Percentiles rank a stretch among this genome's conserved stretches.
Conservation (phyloP, 2,329 filamentous ascomycete genomes). For the Mariannaea sp. region DNA sequence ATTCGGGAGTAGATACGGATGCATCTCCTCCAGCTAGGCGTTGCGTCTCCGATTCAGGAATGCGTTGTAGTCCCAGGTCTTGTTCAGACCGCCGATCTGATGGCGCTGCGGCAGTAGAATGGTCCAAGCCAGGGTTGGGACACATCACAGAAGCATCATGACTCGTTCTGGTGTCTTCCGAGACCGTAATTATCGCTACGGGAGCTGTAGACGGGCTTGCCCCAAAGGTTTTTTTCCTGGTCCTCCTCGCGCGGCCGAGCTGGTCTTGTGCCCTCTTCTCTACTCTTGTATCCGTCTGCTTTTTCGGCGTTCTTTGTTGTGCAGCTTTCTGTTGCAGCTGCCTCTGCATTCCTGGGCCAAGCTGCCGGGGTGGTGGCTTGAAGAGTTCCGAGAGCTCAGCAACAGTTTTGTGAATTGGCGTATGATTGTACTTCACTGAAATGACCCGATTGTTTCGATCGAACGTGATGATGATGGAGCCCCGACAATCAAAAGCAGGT, state of each 20-base stretch:
- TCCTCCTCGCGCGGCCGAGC: constrained; percentile 35
- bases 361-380: constrained; percentile 49
- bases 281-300: constrained; percentile 37
- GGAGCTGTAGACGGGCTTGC: constrained; percentile 23
- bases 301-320: constrained; percentile 1
- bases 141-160: neutral
- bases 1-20: constrained; percentile 14
- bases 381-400: constrained; percentile 54
- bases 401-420: constrained; percentile 61
- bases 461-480: constrained; percentile 56
- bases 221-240: constrained; percentile 37
- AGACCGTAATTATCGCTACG: neutral
- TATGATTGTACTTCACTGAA: constrained; percentile 60
- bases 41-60: constrained; percentile 5
- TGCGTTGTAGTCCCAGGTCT: constrained; percentile 13
- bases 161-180: constrained; percentile 17
- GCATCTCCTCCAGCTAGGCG: constrained; percentile 20
- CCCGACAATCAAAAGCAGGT: constrained; percentile 64
- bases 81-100: constrained; percentile 4
- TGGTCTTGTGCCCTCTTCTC: constrained; percentile 39
- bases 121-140: constrained; percentile 1
- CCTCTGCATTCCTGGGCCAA: constrained; percentile 36
- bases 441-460: constrained; percentile 53
- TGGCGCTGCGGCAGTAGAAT: constrained; percentile 15
- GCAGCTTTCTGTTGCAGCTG: constrained; percentile 24